Conservation (phyloP, 2,329 filamentous ascomycete species). For the Colletotrichum caudatum region DNA sequence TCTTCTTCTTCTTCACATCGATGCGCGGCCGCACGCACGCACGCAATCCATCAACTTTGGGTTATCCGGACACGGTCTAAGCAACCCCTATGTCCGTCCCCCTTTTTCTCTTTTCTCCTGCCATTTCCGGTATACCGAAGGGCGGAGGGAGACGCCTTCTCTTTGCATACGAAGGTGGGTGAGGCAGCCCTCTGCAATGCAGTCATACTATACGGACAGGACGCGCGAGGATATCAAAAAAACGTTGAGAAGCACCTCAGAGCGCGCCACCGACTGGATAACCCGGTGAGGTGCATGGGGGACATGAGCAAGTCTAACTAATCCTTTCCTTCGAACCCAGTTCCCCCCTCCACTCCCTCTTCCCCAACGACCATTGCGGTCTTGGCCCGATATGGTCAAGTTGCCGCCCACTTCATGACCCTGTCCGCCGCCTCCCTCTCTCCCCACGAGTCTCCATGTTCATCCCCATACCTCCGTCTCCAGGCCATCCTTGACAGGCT, state of each 20-base stretch:
- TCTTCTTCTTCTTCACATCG: background rate
- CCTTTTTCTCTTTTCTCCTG: background rate
- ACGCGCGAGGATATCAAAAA: conserved; percentile 4
- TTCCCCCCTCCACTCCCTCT: background rate
- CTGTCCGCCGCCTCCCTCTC: conserved; percentile 9
- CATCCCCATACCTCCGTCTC: conserved; percentile 33
- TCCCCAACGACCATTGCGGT: conserved; percentile 33
- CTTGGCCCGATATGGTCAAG: conserved; percentile 30
- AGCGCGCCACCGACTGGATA: background rate
- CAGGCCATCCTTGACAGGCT: conserved; percentile 26
- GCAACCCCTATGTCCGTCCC: too few species aligned
- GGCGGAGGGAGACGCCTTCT: background rate
- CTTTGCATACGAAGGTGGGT: conserved; percentile 29
- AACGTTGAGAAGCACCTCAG: background rate
- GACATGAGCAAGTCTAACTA: background rate
- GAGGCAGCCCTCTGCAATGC: background rate
- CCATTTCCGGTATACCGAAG: conserved; percentile 17
- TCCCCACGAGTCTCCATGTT: conserved; percentile 39
- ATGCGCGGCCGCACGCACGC: too few species aligned
- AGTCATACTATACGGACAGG: background rate
- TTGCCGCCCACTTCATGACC: conserved; percentile 31
- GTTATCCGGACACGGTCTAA: background rate
- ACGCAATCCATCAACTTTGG: background rate
- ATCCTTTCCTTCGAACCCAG: background rate
- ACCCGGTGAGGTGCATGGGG: background rate